Evolutionary conservation across 2,329 filamentous ascomycete species (phyloP).

Genomic region (Aspergillus fischeri): DNA sequence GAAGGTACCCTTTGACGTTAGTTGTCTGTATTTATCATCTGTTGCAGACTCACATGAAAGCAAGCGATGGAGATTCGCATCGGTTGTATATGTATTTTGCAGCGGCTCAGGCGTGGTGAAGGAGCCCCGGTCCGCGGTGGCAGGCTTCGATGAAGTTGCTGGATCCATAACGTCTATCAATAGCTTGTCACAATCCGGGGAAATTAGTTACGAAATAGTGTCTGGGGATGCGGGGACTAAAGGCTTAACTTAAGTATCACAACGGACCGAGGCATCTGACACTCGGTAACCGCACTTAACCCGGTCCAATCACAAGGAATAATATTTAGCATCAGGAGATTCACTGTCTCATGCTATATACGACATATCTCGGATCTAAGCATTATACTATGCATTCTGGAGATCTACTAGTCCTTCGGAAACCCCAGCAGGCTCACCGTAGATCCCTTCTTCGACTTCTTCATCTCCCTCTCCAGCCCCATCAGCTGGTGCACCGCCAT

Average conservation of each 20-base stretch:
- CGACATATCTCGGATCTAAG: background rate
- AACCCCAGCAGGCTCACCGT: background rate
- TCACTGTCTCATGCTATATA: too few species aligned
- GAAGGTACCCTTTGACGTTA: constrained; percentile 34
- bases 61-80: constrained; percentile 50
- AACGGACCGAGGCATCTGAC: background rate
- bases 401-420: background rate
- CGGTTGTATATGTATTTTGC: constrained; percentile 55
- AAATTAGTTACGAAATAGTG: background rate
- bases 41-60: constrained; percentile 44
- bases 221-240: background rate
- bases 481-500: constrained; percentile 32
- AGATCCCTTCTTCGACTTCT: constrained; percentile 6
- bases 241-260: background rate
- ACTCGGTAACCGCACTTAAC: background rate
- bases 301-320: background rate
- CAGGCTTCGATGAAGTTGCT: constrained; percentile 8
- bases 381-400: background rate
- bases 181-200: background rate
- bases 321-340: too few species aligned
- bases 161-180: background rate
- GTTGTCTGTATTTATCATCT: background rate
- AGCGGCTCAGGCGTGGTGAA: constrained; percentile 53
- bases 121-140: constrained; percentile 47
- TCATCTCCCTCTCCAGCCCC: constrained; percentile 15